These are phyloP conservation scores for Balansia obtecta DNA, from an alignment of 2,329 filamentous ascomycete species.

Conservation along the genomic window DNA sequence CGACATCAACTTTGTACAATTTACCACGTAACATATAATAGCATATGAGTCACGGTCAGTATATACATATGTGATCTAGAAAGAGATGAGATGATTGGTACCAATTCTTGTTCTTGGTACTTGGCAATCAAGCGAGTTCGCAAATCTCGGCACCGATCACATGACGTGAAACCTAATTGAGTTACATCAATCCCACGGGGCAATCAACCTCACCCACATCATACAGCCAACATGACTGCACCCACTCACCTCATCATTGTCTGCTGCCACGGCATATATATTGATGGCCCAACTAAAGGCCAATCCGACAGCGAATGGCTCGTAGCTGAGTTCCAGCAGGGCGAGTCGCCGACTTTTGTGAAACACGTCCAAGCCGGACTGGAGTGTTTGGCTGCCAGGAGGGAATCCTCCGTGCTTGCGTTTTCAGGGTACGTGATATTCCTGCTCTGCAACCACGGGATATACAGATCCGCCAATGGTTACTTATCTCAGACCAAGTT, in stretches of 20 bases:
- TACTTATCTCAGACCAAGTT: no score
- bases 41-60: not conserved
- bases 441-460: not conserved
- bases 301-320: slow-evolving; percentile 52
- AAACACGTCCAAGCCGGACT: slow-evolving; percentile 59
- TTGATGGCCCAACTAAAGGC: slow-evolving; percentile 41
- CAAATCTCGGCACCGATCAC: not conserved
- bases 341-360: slow-evolving; percentile 71
- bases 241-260: slow-evolving; percentile 54
- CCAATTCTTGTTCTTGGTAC: not conserved
- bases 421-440: slow-evolving; percentile 53
- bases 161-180: not conserved
- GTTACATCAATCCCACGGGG: not conserved
- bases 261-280: slow-evolving; percentile 75
- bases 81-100: not conserved
- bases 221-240: slow-evolving; percentile 5
- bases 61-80: not conserved
- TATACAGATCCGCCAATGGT: no score
- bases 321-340: slow-evolving; percentile 63
- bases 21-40: not conserved
- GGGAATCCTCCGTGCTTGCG: slow-evolving; percentile 38
- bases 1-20: not conserved
- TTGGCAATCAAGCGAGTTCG: no score
- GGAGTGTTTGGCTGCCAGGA: slow-evolving; percentile 32
- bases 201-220: not conserved